Evolutionary conservation across 2,329 filamentous ascomycete genomes (phyloP), one percentile per base, ranked within the genome.

Genomic region (Fusarium albidum): DNA sequence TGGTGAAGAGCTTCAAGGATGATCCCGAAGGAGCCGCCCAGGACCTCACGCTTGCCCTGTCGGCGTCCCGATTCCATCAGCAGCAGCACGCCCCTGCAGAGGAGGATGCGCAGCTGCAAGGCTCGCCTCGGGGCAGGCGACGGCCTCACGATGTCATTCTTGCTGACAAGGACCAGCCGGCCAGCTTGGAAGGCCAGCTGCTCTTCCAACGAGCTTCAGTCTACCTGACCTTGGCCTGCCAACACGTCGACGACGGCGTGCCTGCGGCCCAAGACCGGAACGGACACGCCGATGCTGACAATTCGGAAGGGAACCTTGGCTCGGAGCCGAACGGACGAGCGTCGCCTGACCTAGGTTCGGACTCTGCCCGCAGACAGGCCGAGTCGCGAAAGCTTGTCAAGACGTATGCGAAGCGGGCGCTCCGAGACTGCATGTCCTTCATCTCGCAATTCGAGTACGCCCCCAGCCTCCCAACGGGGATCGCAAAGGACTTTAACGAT

Each of bases 401-500:
- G 64, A 80, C 81, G 1, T 87, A 89, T 71, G 91, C 91, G 4
- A 93, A 91, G 71, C 83, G 87, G 49, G 90, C 91, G 1, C 74
- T 95, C 17, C 82, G 87, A 53, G 91, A 95, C 73, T 92, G 90
- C 68, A 77, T 87, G 64, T 78, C 82, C 17, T 95, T 91, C 68
- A 76, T 96, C 32, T 84, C 85, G 1, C 79, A 86, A 53, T 87
- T 95, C 58, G 89, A 95, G 65, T 95, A 95, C 72, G 90, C 91
- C 0, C 89, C 90, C 1, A 83, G 89, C 41, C 72, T 90, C 34
- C 82, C 88, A 8, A 73, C 82, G 37, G 81, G 85, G 37, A 74
- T 85, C 21, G 82, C 80, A 14, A 82, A 85, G 55, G 81, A 83
- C 17, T 84, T 82, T 61, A 76, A 75, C 25, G 74, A 82, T 35